Evolutionary conservation across 2,329 filamentous ascomycete genomes (phyloP).

Genomic region (Trichoderma harzianum): DNA sequence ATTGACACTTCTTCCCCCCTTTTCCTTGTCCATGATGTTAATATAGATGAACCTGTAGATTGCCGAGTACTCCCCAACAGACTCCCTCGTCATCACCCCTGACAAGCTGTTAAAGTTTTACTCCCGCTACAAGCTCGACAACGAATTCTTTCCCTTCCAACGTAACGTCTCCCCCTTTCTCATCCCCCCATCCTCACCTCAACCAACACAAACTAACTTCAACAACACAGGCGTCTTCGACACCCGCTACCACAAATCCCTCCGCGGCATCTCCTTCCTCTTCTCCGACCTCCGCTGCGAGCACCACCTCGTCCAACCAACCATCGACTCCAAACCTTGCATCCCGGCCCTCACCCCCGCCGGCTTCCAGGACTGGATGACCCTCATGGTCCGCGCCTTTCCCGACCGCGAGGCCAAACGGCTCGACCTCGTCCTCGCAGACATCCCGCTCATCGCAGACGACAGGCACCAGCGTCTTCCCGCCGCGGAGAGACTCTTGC

Average conservation of each 20-base stretch:
- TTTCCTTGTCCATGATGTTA: not conserved
- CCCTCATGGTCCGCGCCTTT: constrained; percentile 67
- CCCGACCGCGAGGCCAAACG: constrained; percentile 72
- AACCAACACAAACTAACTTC: not conserved
- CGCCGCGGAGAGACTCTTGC: constrained; percentile 27
- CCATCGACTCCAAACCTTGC: constrained; percentile 49
- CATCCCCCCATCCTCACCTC: not conserved
- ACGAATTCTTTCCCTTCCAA: constrained; percentile 67
- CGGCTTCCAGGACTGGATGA: constrained; percentile 72
- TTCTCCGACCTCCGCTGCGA: constrained; percentile 54
- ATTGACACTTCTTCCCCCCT: too few species aligned
- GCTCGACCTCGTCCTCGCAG: constrained; percentile 63
- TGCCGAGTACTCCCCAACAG: constrained; percentile 30
- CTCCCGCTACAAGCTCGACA: constrained; percentile 57
- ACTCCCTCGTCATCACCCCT: constrained; percentile 65
- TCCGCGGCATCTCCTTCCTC: constrained; percentile 41
- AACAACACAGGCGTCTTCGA: constrained; percentile 51
- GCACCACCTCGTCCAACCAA: constrained; percentile 62
- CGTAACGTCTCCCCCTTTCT: constrained; percentile 44
- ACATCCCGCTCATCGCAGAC: constrained; percentile 62
- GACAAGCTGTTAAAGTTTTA: constrained; percentile 75
- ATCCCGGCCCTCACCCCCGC: constrained; percentile 63
- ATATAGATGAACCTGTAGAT: constrained; percentile 26
- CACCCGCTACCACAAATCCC: constrained; percentile 27
- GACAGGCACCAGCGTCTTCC: not conserved